Base-by-base conservation (phyloP, 1,284 basidiomycete species). In the Sporisorium scitamineum region DNA sequence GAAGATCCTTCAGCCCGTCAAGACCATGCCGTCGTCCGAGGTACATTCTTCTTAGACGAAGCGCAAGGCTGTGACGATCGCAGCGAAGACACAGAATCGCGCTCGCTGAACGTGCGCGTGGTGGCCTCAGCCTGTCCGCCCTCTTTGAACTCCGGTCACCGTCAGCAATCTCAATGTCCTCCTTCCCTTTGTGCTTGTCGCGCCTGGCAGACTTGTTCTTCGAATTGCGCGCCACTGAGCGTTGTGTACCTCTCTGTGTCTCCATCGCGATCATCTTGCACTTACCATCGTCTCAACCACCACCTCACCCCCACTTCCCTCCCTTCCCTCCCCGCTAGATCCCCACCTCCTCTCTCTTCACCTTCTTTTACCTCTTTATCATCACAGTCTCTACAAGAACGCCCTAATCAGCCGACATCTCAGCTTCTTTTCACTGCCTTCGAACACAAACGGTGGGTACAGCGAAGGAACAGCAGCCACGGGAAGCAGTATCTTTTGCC, bases 1-100 rank as follows among this genome's bases (percentile, higher is more conserved):
- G 57, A 41, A 70, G 67, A 70, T 64, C 61, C 37, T 41, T 20
- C n/a, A 54, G 27, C 47, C 34, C 47, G 39, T 45, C n/a, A n/a
- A 47, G 42, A 22, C n/a, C 42, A 44, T 54, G n/a, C 20, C 41
- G 37, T 27, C 22, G 37, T 22, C 18, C 14, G n/a, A 20, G 14
- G 8, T 14, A 34, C 42, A 47, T 56, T 56, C 53, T 31, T 42
- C 39, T 9, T 5, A 9, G n/a, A 42, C 6, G 7, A 16, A 44
- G n/a, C 18, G 27, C 20, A 14, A 34, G 22, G 13, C 31, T 37
- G 22, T 5, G 8, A 16, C 32, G 32, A 37, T 52, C 48, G 29
- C 48, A 5, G 27, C 10, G 9, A 31, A 29, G 5, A 5, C 3
- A 37, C 20, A 52, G 32, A 22, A 22, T 34, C 50, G 32, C 50